Base-by-base conservation (phyloP, 129 eudicot species). In the Tanacetum coccineum region DNA sequence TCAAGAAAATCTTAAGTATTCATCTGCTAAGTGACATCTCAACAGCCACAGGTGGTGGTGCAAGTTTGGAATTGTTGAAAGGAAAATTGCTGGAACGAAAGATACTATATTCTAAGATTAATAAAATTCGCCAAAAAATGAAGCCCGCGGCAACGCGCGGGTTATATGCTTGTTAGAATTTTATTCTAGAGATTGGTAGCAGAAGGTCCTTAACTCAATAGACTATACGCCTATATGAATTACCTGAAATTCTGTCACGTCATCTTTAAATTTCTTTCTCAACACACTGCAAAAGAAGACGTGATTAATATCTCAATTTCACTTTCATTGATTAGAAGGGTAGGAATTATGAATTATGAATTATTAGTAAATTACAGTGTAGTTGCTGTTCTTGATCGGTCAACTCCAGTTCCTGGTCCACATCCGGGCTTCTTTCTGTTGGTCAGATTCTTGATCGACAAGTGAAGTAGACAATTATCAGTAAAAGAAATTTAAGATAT, bases 391-490 rank as follows among this genome's bases (percentile, higher is more conserved):
- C 98, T 85, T 69, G 98, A 84, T 70, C 98, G 81, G 85, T 92
- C 98, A 58, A 92, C 96, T 21, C 87, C 96, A n/a, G 98, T 83
- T 80, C 98, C 98, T 77, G 84, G 87, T 68, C 96, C 98, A 63
- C 98, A 88, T 68, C 95, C 98, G 49, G 95, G 91, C 71, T 88
- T 92, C 74, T 82, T 91, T 79, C 94, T 81, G 64, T 75, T 88
- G 82, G 84, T 69, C 50, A 82, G 44, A 65, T 88, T 92, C 98
- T 92, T 78, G 51, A 62, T 44, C 72, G 49, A 6, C 65, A 73
- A 61, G 2, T 28, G 44, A 67, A 49, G 13, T 14, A 10, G n/a
- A 26, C 7, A 68, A 12, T 62, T 61, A 63, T 57, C 8, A 80
- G 53, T 51, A 9, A 71, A 50, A 14, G 11, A 1, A 30, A n/a